Conservation (phyloP, 106 monocot species). For the Vanilla planifolia region DNA sequence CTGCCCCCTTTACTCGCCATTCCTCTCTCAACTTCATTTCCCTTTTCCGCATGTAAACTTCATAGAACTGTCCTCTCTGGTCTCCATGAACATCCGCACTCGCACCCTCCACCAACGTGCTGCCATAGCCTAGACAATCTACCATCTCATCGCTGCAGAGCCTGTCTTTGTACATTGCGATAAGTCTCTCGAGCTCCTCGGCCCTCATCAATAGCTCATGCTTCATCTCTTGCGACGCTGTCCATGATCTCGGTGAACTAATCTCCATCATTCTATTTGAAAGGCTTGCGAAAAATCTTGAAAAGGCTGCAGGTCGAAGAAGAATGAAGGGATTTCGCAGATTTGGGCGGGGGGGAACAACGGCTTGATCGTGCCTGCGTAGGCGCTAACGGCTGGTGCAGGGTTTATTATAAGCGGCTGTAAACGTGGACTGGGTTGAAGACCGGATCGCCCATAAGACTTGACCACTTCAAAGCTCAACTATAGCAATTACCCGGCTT, state of each 20-base stretch:
- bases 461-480: conserved; percentile 7
- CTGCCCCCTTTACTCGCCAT: background rate
- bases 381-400: background rate
- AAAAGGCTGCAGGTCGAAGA: background rate
- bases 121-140: background rate
- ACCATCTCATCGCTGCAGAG: background rate
- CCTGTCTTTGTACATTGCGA: conserved; percentile 2
- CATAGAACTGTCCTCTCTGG: conserved; percentile 4
- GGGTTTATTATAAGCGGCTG: background rate
- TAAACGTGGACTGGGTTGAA: background rate
- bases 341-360: background rate
- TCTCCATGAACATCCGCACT: background rate
- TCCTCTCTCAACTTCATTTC: conserved; percentile 4
- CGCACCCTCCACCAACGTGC: background rate
- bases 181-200: conserved; percentile 2
- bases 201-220: conserved; percentile 6
- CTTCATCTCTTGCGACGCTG: background rate
- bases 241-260: background rate
- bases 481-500: too few relatives aligned
- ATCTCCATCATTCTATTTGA: conserved; percentile 1
- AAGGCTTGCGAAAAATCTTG: background rate
- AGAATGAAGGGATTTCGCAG: background rate
- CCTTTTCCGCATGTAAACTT: conserved; percentile 6
- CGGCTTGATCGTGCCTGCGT: background rate
- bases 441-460: background rate